Conservation (phyloP, 225 moss, liverwort and hornwort species). For the Rhytidiadelphus loreus region DNA sequence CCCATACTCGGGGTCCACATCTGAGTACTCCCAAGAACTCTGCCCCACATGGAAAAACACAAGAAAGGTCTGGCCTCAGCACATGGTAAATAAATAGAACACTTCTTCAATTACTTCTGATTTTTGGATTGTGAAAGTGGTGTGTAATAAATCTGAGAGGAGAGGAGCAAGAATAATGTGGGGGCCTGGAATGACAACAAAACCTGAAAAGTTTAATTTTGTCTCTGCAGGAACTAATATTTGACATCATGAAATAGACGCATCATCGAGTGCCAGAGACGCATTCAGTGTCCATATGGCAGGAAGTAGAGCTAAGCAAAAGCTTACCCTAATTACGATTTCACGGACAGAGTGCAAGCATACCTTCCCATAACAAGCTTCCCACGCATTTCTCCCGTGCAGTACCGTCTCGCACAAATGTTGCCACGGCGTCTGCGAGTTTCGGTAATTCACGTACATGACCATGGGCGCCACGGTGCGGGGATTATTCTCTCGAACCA, state of each 20-base stretch:
- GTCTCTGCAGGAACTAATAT: no score
- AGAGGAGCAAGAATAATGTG: background rate
- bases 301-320: background rate
- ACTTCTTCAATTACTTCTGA: background rate
- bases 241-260: background rate
- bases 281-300: background rate
- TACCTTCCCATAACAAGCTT: constrained; percentile 4
- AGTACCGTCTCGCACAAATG: background rate
- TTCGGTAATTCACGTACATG: background rate
- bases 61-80: background rate
- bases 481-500: constrained; percentile 9
- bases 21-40: constrained; percentile 6
- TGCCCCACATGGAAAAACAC: background rate
- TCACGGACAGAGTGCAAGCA: background rate
- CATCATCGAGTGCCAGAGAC: background rate
- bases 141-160: background rate
- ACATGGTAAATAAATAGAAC: background rate
- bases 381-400: background rate
- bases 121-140: background rate
- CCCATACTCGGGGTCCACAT: background rate
- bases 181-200: background rate
- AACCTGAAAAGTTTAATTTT: background rate
- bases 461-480: background rate
- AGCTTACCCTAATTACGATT: background rate
- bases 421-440: constrained; percentile 10